Evolutionary conservation across 306 rosid genomes (phyloP).

Genomic region (Nissolia schottii): DNA sequence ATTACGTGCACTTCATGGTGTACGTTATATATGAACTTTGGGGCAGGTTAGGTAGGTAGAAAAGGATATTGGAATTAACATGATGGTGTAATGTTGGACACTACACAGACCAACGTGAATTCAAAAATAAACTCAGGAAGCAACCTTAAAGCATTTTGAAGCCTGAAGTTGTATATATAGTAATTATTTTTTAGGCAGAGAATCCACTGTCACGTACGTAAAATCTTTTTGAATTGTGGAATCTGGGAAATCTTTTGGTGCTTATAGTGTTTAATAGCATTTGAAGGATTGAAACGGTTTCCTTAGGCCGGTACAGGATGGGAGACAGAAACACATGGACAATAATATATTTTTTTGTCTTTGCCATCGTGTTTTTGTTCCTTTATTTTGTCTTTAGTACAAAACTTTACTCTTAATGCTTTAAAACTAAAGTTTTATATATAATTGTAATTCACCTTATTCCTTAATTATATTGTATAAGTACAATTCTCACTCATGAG

Average conservation of each 20-base stretch:
- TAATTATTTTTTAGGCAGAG: not conserved
- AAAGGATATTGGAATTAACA: not conserved
- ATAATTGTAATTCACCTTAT: too few relatives aligned
- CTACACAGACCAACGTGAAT: not conserved
- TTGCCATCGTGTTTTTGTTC: too few relatives aligned
- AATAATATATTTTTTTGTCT: too few relatives aligned
- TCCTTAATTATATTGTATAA: too few relatives aligned
- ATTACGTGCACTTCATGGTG: not conserved
- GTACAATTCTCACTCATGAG: too few relatives aligned
- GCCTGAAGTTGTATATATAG: not conserved
- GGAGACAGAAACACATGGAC: too few relatives aligned
- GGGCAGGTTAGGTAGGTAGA: not conserved
- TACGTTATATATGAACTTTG: not conserved
- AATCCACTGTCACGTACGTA: conserved; percentile 5
- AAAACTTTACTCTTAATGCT: too few relatives aligned
- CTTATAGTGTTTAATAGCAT: conserved; percentile 4
- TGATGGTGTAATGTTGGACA: not conserved
- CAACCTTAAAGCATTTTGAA: not conserved
- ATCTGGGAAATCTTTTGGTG: conserved; percentile 9
- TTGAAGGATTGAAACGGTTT: too few relatives aligned
- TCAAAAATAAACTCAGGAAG: not conserved
- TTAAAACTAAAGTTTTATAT: too few relatives aligned
- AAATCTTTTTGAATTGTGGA: not conserved
- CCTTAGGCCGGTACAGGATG: too few relatives aligned
- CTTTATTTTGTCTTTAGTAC: too few relatives aligned